Evolutionary conservation across 2,329 filamentous ascomycete genomes (phyloP).

Genomic region (Graphilbum fragrans): DNA sequence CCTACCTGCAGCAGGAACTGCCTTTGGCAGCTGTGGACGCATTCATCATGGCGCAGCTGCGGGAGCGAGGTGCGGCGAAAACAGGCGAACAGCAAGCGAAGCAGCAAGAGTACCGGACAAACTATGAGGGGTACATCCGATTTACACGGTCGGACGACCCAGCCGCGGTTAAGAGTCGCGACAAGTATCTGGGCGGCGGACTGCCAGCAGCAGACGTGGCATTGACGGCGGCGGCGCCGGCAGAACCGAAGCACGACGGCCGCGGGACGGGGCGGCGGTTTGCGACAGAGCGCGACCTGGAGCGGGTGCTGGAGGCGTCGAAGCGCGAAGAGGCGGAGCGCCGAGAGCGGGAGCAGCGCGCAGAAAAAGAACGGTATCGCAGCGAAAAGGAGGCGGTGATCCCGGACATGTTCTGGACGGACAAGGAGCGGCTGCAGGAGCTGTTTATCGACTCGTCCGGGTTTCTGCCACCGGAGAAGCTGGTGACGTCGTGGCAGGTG

Average conservation of each 20-base stretch:
- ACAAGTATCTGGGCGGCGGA: conserved; percentile 31
- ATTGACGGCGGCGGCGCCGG: conserved; percentile 27
- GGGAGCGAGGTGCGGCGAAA: conserved; percentile 25
- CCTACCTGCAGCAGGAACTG: conserved; percentile 29
- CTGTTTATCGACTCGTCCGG: conserved; percentile 56
- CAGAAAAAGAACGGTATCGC: conserved; percentile 57
- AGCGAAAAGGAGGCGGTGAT: conserved; percentile 67
- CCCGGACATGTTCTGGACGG: conserved; percentile 55
- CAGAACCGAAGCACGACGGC: conserved; percentile 41
- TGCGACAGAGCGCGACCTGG: conserved; percentile 61
- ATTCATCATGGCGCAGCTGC: conserved; percentile 33
- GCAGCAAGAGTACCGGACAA: conserved; percentile 29
- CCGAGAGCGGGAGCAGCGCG: conserved; percentile 51
- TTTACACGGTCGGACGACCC: conserved; percentile 46
- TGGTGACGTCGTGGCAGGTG: conserved; percentile 60
- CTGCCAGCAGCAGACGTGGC: conserved; percentile 9
- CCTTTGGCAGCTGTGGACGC: conserved; percentile 25
- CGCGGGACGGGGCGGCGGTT: conserved; percentile 43
- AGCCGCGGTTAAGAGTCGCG: conserved; percentile 39
- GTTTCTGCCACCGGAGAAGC: conserved; percentile 49
- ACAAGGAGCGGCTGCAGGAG: conserved; percentile 43
- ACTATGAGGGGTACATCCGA: conserved; percentile 39
- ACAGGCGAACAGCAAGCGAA: conserved; percentile 24
- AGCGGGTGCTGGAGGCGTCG: conserved; percentile 60
- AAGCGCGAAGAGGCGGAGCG: conserved; percentile 59